Evolutionary conservation across 176 grass and related monocot species (phyloP).

Genomic region (Bonia amplexicaulis): DNA sequence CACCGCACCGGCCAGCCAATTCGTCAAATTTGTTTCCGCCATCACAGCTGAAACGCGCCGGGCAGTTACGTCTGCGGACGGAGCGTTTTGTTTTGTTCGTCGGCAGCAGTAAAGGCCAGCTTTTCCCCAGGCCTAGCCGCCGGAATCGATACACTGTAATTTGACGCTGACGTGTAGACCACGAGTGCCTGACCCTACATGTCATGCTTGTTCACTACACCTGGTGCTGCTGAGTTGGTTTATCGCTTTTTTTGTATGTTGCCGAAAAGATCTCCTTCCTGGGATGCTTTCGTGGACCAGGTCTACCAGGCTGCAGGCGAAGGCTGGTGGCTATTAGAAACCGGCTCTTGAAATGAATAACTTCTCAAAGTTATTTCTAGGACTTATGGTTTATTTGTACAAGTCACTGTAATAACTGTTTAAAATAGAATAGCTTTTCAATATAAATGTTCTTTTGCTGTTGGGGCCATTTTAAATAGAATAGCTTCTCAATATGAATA

Average conservation of each 20-base stretch:
- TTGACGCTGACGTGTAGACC: not conserved
- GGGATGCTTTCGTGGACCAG: conserved; percentile 25
- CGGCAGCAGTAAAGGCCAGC: not conserved
- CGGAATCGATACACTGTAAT: not conserved
- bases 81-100: not conserved
- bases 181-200: not conserved
- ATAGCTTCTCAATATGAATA: too few species aligned
- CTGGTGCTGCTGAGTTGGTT: not conserved
- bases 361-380: too few species aligned
- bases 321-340: too few species aligned
- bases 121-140: not conserved
- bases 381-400: too few species aligned
- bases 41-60: too few species aligned
- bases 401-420: too few species aligned
- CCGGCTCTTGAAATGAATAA: too few species aligned
- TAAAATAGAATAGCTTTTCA: too few species aligned
- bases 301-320: not conserved
- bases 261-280: not conserved
- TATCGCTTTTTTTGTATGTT: not conserved
- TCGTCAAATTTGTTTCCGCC: too few species aligned
- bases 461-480: too few species aligned
- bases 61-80: not conserved
- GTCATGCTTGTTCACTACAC: not conserved
- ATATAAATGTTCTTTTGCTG: too few species aligned
- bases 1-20: too few species aligned